Conservation (phyloP, 2,329 filamentous ascomycete species). For the Cladosporium halotolerans region DNA sequence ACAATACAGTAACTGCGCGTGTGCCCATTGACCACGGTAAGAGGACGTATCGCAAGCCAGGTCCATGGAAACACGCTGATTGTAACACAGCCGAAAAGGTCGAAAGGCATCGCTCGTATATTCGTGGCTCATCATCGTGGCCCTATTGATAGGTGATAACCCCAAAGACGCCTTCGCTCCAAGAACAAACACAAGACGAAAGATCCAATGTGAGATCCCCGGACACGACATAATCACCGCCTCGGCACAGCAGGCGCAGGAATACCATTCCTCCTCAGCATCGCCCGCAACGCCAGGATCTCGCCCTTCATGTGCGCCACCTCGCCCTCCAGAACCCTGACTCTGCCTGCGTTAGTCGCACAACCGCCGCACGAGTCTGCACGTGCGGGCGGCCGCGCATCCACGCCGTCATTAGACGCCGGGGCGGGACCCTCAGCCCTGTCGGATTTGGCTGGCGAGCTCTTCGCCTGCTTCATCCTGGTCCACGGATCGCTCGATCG, state of each 20-base stretch:
- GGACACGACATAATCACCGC: conserved; percentile 23
- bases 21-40: no score
- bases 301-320: conserved; percentile 24
- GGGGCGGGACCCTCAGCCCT: no score
- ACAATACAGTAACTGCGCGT: no score
- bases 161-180: not conserved
- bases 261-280: conserved; percentile 21
- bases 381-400: not conserved
- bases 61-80: no score
- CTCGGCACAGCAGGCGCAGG: conserved; percentile 17
- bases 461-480: conserved; percentile 13
- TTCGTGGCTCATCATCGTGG: no score
- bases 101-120: no score
- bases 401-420: no score
- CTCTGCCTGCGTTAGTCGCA: conserved; percentile 15
- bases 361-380: conserved; percentile 10
- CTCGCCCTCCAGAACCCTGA: conserved; percentile 21
- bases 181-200: not conserved
- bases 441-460: not conserved
- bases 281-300: conserved; percentile 21
- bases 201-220: no score
- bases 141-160: not conserved
- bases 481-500: conserved; percentile 5
- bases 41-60: no score
- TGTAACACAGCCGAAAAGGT: no score